Conservation (phyloP, 345 rosid species). For the Salix arbutifolia region DNA sequence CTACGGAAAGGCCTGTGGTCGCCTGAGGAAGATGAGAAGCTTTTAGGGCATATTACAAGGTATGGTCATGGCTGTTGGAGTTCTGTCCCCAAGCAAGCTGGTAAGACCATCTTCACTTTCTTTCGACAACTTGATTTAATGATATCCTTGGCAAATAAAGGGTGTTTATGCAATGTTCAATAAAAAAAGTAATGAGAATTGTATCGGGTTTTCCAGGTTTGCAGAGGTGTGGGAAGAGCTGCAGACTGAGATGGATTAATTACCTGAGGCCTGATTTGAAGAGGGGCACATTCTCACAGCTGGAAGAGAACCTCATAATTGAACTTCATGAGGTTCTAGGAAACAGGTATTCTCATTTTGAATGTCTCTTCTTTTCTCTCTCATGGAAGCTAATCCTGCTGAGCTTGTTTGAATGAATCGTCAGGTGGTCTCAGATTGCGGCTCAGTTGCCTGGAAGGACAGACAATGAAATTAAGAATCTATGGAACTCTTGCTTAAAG, state of each 20-base stretch:
- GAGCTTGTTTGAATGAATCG: neutral
- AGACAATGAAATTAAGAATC: slow-evolving; percentile 34
- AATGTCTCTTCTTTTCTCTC: too few species aligned
- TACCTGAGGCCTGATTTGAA: slow-evolving; percentile 96
- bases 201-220: slow-evolving; percentile 45
- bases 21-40: slow-evolving; percentile 98
- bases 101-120: slow-evolving; percentile 19
- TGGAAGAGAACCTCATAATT: slow-evolving; percentile 82
- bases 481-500: slow-evolving; percentile 35
- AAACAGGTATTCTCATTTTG: slow-evolving; percentile 50
- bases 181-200: too few species aligned
- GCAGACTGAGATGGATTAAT: slow-evolving; percentile 94
- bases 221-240: slow-evolving; percentile 97
- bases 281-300: slow-evolving; percentile 89
- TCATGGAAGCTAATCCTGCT: neutral
- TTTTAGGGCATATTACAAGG: slow-evolving; percentile 76
- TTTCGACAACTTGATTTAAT: too few species aligned
- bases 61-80: slow-evolving; percentile 98
- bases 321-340: slow-evolving; percentile 93
- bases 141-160: neutral
- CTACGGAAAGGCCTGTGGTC: slow-evolving; percentile 99
- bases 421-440: slow-evolving; percentile 38
- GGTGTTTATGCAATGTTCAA: neutral
- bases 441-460: slow-evolving; percentile 37
- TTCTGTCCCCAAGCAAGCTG: slow-evolving; percentile 97